Evolutionary conservation across 2,329 filamentous ascomycete species (phyloP).

Genomic region (Cladosporium sp.): DNA sequence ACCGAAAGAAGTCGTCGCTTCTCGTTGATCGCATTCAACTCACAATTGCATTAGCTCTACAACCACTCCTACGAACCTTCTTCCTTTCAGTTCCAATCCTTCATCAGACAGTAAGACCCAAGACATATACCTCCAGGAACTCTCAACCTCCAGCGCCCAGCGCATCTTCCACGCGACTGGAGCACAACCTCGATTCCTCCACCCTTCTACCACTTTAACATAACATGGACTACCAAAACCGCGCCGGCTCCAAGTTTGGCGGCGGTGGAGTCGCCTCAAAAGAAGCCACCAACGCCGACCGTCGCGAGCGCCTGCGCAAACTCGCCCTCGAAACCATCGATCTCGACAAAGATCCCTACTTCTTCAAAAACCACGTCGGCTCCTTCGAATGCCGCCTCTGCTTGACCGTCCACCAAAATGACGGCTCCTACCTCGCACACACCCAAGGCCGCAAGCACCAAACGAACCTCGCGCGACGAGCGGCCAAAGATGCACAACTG

Average conservation of each 20-base stretch:
- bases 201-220: not conserved
- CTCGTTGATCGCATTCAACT: too few relatives aligned
- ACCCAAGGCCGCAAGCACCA: constrained; percentile 99
- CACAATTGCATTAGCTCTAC: too few relatives aligned
- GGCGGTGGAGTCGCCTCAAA: constrained; percentile 93
- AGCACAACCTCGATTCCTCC: not conserved
- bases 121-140: too few relatives aligned
- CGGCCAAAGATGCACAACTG: constrained; percentile 91
- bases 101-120: too few relatives aligned
- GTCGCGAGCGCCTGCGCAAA: constrained; percentile 93
- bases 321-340: constrained; percentile 98
- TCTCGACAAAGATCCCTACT: constrained; percentile 98
- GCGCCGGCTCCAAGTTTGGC: constrained; percentile 95
- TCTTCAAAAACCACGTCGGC: constrained; percentile 99
- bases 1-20: too few relatives aligned
- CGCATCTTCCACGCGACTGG: not conserved
- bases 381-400: constrained; percentile 97
- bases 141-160: not conserved
- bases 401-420: constrained; percentile 96
- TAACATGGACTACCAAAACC: constrained; percentile 60
- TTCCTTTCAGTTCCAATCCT: too few relatives aligned
- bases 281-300: constrained; percentile 91
- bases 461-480: constrained; percentile 92
- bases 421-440: constrained; percentile 96
- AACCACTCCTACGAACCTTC: too few relatives aligned